Evolutionary conservation across 805 yeast genomes (phyloP).

Genomic region (Alloascoidea hylecoeti): DNA sequence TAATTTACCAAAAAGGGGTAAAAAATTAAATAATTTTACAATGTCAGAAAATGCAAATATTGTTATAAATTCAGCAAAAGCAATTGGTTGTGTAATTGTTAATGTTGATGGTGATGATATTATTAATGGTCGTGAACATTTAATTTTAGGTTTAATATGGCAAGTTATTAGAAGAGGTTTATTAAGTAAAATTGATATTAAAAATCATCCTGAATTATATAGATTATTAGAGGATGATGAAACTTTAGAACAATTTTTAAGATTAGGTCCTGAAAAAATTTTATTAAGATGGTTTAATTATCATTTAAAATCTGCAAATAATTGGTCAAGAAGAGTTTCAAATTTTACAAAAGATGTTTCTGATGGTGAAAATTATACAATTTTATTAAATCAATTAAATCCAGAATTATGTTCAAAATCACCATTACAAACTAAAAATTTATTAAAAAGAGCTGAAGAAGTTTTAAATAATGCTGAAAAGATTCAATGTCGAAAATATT

Average conservation of each 20-base stretch:
- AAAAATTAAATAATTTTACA: conserved; percentile 79
- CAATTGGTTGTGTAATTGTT: conserved; percentile 96
- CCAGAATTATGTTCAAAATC: conserved; percentile 70
- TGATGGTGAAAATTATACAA: conserved; percentile 93
- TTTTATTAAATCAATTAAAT: conserved; percentile 75
- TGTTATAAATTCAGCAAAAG: conserved; percentile 96
- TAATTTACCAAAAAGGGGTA: conserved; percentile 73
- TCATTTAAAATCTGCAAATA: conserved; percentile 88
- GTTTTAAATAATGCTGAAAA: conserved; percentile 79
- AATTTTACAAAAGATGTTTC: conserved; percentile 81
- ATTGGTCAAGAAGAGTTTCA: conserved; percentile 70
- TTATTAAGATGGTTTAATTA: conserved; percentile 94
- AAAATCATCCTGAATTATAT: conserved; percentile 91
- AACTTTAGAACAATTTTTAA: conserved; percentile 89
- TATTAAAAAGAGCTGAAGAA: conserved; percentile 76
- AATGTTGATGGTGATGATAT: conserved; percentile 96
- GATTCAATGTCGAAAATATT: conserved; percentile 83
- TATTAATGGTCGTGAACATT: conserved; percentile 92
- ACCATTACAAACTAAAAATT: conserved; percentile 69
- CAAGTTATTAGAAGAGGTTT: conserved; percentile 95
- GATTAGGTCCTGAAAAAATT: conserved; percentile 96
- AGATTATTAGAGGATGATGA: conserved; percentile 92
- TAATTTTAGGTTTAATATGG: conserved; percentile 93
- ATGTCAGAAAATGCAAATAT: conserved; percentile 96
- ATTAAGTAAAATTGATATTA: conserved; percentile 88